Conservation (phyloP, 2,329 filamentous ascomycete species). For the Trichophyton mentagrophytes region DNA sequence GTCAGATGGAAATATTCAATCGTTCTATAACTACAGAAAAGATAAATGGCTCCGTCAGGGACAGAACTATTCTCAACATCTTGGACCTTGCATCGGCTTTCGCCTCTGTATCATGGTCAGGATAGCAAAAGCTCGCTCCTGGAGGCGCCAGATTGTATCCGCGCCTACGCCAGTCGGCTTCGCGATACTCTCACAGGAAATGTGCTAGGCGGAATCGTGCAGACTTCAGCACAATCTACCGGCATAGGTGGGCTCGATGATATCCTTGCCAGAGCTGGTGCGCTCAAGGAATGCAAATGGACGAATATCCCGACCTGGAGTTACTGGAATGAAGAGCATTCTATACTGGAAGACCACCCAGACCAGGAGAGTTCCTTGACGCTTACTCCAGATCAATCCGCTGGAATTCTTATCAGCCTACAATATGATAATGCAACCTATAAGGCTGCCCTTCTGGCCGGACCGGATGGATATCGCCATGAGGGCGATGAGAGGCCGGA, state of each 20-base stretch:
- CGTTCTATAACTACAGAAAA: neutral
- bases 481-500: conserved; percentile 8
- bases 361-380: conserved; percentile 18
- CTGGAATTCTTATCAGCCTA: conserved; percentile 38
- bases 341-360: conserved; percentile 14
- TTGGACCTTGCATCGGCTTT: conserved; percentile 42
- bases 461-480: conserved; percentile 13
- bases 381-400: conserved; percentile 19
- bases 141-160: conserved; percentile 25
- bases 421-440: conserved; percentile 39
- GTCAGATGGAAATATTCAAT: too few relatives aligned
- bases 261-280: conserved; percentile 33
- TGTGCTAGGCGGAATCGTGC: conserved; percentile 31
- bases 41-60: conserved; percentile 11
- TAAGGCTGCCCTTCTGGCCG: conserved; percentile 38
- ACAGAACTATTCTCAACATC: conserved; percentile 38
- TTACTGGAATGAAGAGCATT: conserved; percentile 18
- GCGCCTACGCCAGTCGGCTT: conserved; percentile 37
- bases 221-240: neutral
- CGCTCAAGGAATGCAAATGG: conserved; percentile 38
- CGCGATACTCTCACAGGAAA: conserved; percentile 39
- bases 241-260: conserved; percentile 21
- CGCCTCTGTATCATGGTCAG: conserved; percentile 40
- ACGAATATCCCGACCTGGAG: conserved; percentile 24
- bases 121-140: conserved; percentile 23